Base-by-base conservation (phyloP, 176 grass and related monocot genomes). In the Carex littledalei region DNA sequence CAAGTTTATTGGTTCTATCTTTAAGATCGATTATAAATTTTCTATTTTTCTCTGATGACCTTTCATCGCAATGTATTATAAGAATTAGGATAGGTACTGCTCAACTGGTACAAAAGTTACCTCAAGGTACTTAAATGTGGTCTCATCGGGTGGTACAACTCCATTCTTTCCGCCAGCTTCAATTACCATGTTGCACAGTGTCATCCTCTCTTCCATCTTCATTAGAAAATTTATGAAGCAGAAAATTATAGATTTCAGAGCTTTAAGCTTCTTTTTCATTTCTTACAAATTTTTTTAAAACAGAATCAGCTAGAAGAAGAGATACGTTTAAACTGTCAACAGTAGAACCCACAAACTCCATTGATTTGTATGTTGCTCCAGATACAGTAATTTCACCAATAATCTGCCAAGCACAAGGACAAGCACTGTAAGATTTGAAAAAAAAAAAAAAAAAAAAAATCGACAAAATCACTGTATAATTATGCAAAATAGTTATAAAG, bases 151-250 rank as follows among this genome's bases (percentile, higher is more conserved):
- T 85, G 95, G 91, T 21, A 98, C 86, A 61, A 98, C 89, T 69
- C 91, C 95, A 83, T 98, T 98, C 85, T 95, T 98, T 18, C 93
- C 93, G 35, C 95, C 95, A 84, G 95, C 95, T 87, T 98, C 93
- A 85, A 98, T 70, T 76, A 94, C 95, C 95, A 98, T 95, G 79
- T 98, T 94, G 83, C 95, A 98, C 29, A 93, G 73, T 77, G 95
- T 98, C 95, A 98, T 98, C 84, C 95, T 85, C 81, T 98, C 95
- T 85, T 98, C 95, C 92, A 98, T 94, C 95, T 98, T 86, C 12
- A 77, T 32, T 9, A 32, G n/a, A 76, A 72, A 72, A 72, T 63
- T 63, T 73, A 63, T 1, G 18, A 52, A 57, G 43, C 29, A 22
- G 3, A 80, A 26, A 88, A 29, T 84, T 17, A 41, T 73, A 68